Base-by-base conservation (phyloP, 192 early-diverging fungal species). In the Backusella circina region DNA sequence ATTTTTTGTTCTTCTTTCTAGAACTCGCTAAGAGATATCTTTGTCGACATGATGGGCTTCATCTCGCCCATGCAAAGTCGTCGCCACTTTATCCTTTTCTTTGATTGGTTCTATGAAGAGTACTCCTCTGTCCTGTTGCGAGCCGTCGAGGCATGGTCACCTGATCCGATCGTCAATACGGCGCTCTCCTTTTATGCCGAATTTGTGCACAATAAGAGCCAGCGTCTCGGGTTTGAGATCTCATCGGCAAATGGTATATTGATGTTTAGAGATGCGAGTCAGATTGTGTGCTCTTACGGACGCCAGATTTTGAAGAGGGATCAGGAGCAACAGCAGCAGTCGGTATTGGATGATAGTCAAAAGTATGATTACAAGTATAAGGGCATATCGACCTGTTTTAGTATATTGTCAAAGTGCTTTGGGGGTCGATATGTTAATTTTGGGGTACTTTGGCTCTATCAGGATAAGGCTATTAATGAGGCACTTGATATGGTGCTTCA, bases 361-460 rank as follows among this genome's bases (percentile, higher is more conserved):
- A 75, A 77, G 44, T 81, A 81, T 37, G 36, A 73, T 4, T 79
- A 64, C 41, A 79, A 79, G 50, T 92, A 93, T 84, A 95, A 95
- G 82, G 93, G 93, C 36, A 91, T 94, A 23, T 82, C 87, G 32
- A 84, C 91, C 33, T 94, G 93, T 78, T 93, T 96, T 61, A 84
- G 75, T 65, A 93, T 93, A 1, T 74, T 96, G 71, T 86, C 86
- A 50, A 86, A 86, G 5, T 85, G 92, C 23, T 76, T 96, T 2
- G 82, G 88, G 5, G 96, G 96, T 71, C 87, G 90, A 67, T 97
- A 96, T 77, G 93, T 96, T 47, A 93, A 93, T 41, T 95, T 97
- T 84, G 95, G 95, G n/a, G 93, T 96, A 37, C 94, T 96, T 84
- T 89, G 89, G 66, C 84, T 97, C 32, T 97, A 97, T 73, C 88